Conservation (phyloP, 345 rosid genomes). For the Populus simonii region DNA sequence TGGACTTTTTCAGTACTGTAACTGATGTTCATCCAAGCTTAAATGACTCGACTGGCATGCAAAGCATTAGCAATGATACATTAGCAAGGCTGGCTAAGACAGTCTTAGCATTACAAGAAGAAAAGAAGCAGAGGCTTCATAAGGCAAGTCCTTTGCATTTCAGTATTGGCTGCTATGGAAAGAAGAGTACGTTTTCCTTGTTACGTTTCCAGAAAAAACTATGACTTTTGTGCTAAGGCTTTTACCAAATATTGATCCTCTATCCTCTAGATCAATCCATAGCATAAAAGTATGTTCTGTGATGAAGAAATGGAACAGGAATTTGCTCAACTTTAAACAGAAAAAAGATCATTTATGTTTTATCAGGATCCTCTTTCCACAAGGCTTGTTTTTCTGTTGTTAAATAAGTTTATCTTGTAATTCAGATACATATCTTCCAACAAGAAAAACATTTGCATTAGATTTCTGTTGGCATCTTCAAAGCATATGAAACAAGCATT, state of each 20-base stretch:
- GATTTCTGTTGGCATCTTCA: neutral
- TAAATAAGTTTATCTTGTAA: neutral
- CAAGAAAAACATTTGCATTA: neutral
- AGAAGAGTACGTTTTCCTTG: neutral
- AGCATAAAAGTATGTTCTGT: neutral
- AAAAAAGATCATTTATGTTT: neutral
- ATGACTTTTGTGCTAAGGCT: neutral
- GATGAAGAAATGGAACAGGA: neutral
- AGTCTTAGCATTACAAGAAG: conserved; percentile 71
- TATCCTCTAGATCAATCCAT: neutral
- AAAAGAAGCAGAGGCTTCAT: conserved; percentile 80
- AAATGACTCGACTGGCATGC: conserved; percentile 57
- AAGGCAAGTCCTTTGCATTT: conserved; percentile 45
- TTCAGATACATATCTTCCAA: neutral
- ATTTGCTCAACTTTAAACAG: neutral
- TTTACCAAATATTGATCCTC: neutral
- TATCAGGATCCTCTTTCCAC: neutral
- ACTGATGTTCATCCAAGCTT: conserved; percentile 96
- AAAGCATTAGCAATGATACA: conserved; percentile 94
- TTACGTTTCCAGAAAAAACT: neutral
- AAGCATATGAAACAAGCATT: neutral
- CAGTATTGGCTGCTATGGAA: neutral
- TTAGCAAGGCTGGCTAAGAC: conserved; percentile 73
- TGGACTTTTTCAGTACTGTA: conserved; percentile 79
- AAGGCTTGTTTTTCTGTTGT: neutral